A percentile compares a stretch with the other conserved stretches of the same genome.
phyloP scores from a whole-genome alignment of 805 yeast genomes.

The Wickerhamiella sorbophila region DNA sequence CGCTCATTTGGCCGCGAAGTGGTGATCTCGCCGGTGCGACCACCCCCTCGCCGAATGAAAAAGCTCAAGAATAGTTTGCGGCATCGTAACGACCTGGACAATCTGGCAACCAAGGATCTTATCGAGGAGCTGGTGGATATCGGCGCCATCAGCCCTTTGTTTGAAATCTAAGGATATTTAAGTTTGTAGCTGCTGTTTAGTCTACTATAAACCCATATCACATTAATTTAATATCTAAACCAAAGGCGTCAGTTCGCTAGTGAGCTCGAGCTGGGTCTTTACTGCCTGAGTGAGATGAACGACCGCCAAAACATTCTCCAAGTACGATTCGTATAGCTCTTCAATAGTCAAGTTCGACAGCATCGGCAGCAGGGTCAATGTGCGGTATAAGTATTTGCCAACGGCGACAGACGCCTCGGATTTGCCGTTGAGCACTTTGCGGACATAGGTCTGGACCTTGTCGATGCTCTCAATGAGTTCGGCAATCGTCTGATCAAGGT shows the following conservation, averaged over 20 bases:
- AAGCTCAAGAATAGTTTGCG: slow-evolving; percentile 8
- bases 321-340: slow-evolving; percentile 49
- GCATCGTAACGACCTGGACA: slow-evolving; percentile 4
- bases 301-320: slow-evolving; percentile 68
- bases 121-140: slow-evolving; percentile 25
- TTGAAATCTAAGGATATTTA: slow-evolving; percentile 13
- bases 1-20: slow-evolving; percentile 16
- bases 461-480: slow-evolving; percentile 27
- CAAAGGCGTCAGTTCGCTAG: slow-evolving; percentile 55
- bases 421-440: slow-evolving; percentile 14
- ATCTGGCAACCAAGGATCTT: slow-evolving; percentile 17
- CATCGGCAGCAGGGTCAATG: slow-evolving; percentile 26
- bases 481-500: slow-evolving; percentile 24
- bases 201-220: too few species aligned
- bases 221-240: slow-evolving; percentile 19
- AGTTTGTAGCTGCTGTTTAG: too few species aligned
- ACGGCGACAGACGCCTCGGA: slow-evolving; percentile 29
- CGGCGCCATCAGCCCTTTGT: slow-evolving; percentile 25
- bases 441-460: slow-evolving; percentile 26
- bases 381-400: slow-evolving; percentile 50
- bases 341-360: slow-evolving; percentile 38
- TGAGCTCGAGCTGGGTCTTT: slow-evolving; percentile 69
- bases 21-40: slow-evolving; percentile 21
- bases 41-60: slow-evolving; percentile 13
- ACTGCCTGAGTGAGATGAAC: slow-evolving; percentile 73